phyloP scores from a whole-genome alignment of 2,329 filamentous ascomycete species.

The Sphaerostilbella broomeana region DNA sequence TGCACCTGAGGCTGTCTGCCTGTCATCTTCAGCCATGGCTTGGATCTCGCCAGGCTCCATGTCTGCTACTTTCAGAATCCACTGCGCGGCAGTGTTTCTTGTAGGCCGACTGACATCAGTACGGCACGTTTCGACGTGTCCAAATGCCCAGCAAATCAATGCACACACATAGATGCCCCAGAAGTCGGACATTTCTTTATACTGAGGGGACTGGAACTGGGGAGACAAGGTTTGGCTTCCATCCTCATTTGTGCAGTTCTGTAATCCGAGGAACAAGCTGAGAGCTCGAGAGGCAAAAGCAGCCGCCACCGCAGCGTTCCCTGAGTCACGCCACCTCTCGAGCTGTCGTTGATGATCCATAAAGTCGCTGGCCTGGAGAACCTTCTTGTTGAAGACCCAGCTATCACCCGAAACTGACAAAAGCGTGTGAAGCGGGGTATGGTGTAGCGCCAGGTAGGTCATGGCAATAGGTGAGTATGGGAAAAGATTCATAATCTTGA shows the following conservation, averaged over 20 bases:
- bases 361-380: slow-evolving; percentile 38
- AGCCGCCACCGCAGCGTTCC: slow-evolving; percentile 39
- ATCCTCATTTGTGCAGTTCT: slow-evolving; percentile 5
- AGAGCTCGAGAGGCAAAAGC: slow-evolving; percentile 48
- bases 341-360: slow-evolving; percentile 41
- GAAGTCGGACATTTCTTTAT: slow-evolving; percentile 41
- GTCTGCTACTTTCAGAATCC: slow-evolving; percentile 36
- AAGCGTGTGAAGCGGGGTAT: slow-evolving; percentile 52
- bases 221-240: slow-evolving; percentile 5
- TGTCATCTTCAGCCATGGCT: slow-evolving; percentile 26
- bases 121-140: slow-evolving; percentile 26
- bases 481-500: slow-evolving; percentile 37
- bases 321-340: slow-evolving; percentile 39
- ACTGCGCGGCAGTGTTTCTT: slow-evolving; percentile 26
- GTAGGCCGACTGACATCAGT: slow-evolving; percentile 17
- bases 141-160: slow-evolving; percentile 54
- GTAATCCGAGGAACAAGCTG: slow-evolving; percentile 35
- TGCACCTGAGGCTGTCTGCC: slow-evolving; percentile 38
- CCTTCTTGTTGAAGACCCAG: slow-evolving; percentile 52
- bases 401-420: slow-evolving; percentile 53
- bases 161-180: slow-evolving; percentile 52
- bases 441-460: slow-evolving; percentile 50
- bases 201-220: slow-evolving; percentile 14
- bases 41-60: slow-evolving; percentile 34
- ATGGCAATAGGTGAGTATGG: slow-evolving; percentile 39